Evolutionary conservation across 2,329 filamentous ascomycete genomes (phyloP).

Genomic region (Sclerotinia subarctica): DNA sequence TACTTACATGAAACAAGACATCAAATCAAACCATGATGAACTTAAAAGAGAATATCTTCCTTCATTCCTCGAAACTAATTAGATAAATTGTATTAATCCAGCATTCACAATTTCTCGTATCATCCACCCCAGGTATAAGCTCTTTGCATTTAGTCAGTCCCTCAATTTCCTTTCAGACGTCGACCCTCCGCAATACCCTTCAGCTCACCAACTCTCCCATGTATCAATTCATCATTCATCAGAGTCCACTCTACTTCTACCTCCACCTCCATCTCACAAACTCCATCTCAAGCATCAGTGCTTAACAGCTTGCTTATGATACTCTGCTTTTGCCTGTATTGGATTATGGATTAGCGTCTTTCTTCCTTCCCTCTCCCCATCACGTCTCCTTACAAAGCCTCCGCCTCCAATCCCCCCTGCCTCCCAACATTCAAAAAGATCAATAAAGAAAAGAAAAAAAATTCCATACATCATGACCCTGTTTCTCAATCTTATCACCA

Average conservation of each 20-base stretch:
- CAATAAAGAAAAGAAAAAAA: neutral
- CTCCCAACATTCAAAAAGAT: neutral
- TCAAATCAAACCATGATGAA: no score
- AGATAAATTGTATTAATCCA: no score
- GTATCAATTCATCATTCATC: neutral
- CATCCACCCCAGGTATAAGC: neutral
- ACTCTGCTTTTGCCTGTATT: neutral
- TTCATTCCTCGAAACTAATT: no score
- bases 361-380: neutral
- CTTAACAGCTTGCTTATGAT: slow-evolving; percentile 2
- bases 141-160: neutral
- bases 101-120: no score
- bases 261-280: no score
- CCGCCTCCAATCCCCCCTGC: no score
- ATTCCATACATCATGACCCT: neutral
- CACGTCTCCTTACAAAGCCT: neutral
- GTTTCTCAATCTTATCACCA: slow-evolving; percentile 4
- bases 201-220: neutral
- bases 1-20: no score
- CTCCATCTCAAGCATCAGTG: neutral
- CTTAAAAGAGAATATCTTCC: no score
- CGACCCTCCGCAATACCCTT: no score
- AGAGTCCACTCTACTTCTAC: no score
- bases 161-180: neutral
- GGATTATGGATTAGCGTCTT: neutral